Base-by-base conservation (phyloP, 164 flowering plant species). In the Akebia trifoliata region DNA sequence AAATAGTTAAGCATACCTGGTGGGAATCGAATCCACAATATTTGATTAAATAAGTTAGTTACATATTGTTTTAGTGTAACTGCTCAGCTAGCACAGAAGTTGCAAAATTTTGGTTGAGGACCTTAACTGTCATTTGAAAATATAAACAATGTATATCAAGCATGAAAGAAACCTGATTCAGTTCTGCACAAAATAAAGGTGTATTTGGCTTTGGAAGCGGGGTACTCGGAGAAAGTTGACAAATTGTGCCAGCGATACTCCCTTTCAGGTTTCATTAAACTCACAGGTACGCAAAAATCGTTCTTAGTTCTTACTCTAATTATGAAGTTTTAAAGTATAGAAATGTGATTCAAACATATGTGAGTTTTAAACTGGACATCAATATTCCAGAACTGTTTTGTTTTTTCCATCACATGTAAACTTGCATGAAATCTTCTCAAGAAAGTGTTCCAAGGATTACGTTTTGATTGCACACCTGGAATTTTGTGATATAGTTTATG, bases 171-270 rank as follows among this genome's bases (percentile, higher is more conserved):
- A 34, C 20, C 59, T 56, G 17, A 56, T 56, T 8, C 20, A 15
- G n/a, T 55, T 55, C n/a, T 55, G 25, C 46, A 45, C 40, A n/a
- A 25, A 30, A 64, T 58, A 45, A 47, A 47, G 96, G 92, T 90
- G 25, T 86, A 81, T 73, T 59, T 93, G 78, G 96, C 97, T 43
- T 77, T 93, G 97, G 98, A 93, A 75, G 93, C 97, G 73, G 97
- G 98, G 56, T 89, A 90, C 69, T 43, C 64, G 0, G 98, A 93
- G 80, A 90, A 90, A 79, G 90, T 86, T 63, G 94, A 87, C 70
- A 97, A 93, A 71, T 72, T 90, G 24, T 84, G 95, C 59, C 75
- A 73, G 36, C 76, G 90, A 12, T 81, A 90, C 76, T 75, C 92
- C 53, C 90, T 93, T 50, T 61, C 79, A 68, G 88, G 90, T 49